Evolutionary conservation across 768 basidiomycete genomes (phyloP), one percentile per base, ranked within the genome.

Genomic region (Hygrophoropsis aurantiaca): DNA sequence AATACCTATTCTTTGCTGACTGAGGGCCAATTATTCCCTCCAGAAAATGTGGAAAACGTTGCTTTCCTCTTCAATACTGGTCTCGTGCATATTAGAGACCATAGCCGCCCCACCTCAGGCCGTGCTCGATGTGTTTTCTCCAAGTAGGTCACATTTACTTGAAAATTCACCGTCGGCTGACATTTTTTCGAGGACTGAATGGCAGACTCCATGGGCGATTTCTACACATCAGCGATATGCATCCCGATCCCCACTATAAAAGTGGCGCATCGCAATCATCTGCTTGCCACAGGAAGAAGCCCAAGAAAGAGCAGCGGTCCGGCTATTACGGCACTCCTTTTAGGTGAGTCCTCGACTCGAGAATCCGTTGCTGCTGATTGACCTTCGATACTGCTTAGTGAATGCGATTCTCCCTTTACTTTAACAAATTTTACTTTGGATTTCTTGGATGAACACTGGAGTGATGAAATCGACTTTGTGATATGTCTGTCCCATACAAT

Each of bases 381-480:
- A n/a, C n/a, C n/a, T n/a, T n/a, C n/a, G n/a, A n/a, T n/a, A 19
- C 33, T 25, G 44, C 46, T 15, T 57, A 87, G 85, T 37, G 80
- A 84, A 16, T 93, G 93, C 57, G 93, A 97, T 65, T 79, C 92
- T 13, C 90, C 93, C 0, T 69, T 90, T 37, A 67, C 71, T 11
- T 77, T 94, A n/a, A 81, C 86, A 25, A 88, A 97, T 62, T 74
- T 79, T 32, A 92, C 92, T 9, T 76, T 97, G 42, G 85, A 93
- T 53, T 90, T 76, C 70, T 65, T 94, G 45, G 84, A 84, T 42
- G 74, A 82, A 54, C 77, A 89, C 51, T 94, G 90, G 90, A 79
- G 84, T 34, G 74, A 80, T 49, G 82, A 94, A 56, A 78, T 97
- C 32, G 93, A 97, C 60, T 97, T 94, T 62, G 90, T 97, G 25